Conservation (phyloP, 345 rosid species). For the Eucalyptus regnans region DNA sequence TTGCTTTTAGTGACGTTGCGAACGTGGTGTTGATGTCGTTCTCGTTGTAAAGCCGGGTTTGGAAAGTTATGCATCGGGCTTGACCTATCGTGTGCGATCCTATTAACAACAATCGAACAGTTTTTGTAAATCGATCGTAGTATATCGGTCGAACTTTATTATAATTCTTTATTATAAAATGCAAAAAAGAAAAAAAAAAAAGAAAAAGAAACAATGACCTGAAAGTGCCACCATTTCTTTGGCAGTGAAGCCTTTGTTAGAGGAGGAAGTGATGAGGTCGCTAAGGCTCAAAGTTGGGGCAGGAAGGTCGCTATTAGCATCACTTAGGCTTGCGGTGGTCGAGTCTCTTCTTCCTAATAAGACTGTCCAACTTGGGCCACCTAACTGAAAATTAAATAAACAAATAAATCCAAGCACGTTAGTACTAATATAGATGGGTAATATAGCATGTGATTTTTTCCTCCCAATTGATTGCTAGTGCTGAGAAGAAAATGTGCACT, state of each 20-base stretch:
- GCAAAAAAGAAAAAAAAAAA: no score
- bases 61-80: slow-evolving; percentile 39
- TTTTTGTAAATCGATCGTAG: background rate
- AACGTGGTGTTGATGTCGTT: slow-evolving; percentile 25
- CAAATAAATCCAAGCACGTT: background rate
- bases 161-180: background rate
- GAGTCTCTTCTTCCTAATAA: slow-evolving; percentile 59
- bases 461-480: background rate
- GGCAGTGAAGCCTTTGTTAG: slow-evolving; percentile 39
- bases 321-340: slow-evolving; percentile 23
- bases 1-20: slow-evolving; percentile 9
- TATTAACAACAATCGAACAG: background rate
- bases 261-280: slow-evolving; percentile 25
- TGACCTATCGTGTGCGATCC: slow-evolving; percentile 46
- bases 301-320: slow-evolving; percentile 21
- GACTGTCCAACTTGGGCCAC: slow-evolving; percentile 41
- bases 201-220: slow-evolving; percentile 4
- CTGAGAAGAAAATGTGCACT: background rate
- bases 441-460: background rate
- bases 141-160: background rate
- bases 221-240: slow-evolving; percentile 57
- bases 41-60: slow-evolving; percentile 33
- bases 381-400: slow-evolving; percentile 14
- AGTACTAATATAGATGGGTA: background rate
- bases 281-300: slow-evolving; percentile 18